Conservation (phyloP, 495 filamentous ascomycete genomes). For the Penicillium goetzii region DNA sequence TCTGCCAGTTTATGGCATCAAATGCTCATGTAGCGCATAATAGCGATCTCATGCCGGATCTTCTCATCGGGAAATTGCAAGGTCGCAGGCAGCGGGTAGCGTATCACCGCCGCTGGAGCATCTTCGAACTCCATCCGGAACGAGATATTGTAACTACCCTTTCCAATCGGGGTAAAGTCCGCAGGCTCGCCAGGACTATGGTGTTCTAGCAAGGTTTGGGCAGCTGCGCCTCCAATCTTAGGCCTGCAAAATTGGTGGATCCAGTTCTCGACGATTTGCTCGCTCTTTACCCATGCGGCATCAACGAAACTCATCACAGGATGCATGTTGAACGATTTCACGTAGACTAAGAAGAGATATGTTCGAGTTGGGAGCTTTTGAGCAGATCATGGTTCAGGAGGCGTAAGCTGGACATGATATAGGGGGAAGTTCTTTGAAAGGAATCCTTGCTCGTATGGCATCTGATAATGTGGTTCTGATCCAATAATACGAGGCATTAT, state of each 20-base stretch:
- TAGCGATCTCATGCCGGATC: slow-evolving; percentile 43
- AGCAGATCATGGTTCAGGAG: background rate
- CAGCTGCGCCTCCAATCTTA: background rate
- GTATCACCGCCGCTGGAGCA: slow-evolving; percentile 8
- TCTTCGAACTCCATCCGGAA: slow-evolving; percentile 3
- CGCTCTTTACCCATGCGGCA: background rate
- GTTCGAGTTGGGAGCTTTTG: background rate
- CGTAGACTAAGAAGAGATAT: background rate
- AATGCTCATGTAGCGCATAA: slow-evolving; percentile 37
- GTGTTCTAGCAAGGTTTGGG: background rate
- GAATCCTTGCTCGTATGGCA: background rate
- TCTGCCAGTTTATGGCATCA: background rate
- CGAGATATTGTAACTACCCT: slow-evolving; percentile 3
- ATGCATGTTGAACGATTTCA: background rate
- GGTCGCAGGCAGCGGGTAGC: slow-evolving; percentile 29
- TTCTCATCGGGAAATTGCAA: slow-evolving; percentile 40
- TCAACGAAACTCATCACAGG: background rate
- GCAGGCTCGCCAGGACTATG: background rate
- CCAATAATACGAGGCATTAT: background rate
- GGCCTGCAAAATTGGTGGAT: background rate
- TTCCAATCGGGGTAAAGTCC: background rate
- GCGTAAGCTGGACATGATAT: background rate
- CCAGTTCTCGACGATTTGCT: background rate
- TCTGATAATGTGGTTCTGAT: background rate
- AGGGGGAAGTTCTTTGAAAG: background rate